Conservation (phyloP, 257 asterid genomes). For the Nicotiana undulata region DNA sequence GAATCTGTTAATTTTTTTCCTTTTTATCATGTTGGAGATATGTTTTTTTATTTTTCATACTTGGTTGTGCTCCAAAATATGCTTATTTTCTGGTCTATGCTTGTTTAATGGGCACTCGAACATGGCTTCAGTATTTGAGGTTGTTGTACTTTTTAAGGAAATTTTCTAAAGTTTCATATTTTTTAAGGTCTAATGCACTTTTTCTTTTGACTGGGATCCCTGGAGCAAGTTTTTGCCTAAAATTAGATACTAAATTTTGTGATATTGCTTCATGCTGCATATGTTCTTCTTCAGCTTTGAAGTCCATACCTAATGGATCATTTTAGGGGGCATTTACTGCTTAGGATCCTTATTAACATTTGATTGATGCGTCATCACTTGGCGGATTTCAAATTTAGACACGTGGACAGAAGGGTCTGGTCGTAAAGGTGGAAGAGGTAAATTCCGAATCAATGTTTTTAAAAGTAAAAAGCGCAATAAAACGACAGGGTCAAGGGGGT, state of each 20-base stretch:
- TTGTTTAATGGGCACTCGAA: not conserved
- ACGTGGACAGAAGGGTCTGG: no score
- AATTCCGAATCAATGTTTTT: no score
- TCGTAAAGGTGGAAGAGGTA: no score
- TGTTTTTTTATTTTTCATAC: not conserved
- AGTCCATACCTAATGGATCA: not conserved
- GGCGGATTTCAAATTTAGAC: no score
- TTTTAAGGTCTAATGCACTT: not conserved
- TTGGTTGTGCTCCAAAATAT: not conserved
- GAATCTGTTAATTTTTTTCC: not conserved
- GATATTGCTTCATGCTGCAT: not conserved
- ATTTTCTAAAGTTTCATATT: not conserved
- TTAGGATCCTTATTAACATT: not conserved
- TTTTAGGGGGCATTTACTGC: not conserved
- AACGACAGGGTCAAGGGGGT: no score
- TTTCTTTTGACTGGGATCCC: not conserved
- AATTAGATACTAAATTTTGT: not conserved
- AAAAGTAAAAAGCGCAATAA: no score
- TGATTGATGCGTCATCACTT: not conserved
- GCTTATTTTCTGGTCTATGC: not conserved
- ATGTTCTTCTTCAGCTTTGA: not conserved
- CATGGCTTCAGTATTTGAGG: not conserved
- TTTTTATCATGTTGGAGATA: not conserved
- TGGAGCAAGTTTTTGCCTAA: not conserved
- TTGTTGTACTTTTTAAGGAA: not conserved